Evolutionary conservation across 2,329 filamentous ascomycete genomes (phyloP).

Genomic region (Aureobasidium musti): DNA sequence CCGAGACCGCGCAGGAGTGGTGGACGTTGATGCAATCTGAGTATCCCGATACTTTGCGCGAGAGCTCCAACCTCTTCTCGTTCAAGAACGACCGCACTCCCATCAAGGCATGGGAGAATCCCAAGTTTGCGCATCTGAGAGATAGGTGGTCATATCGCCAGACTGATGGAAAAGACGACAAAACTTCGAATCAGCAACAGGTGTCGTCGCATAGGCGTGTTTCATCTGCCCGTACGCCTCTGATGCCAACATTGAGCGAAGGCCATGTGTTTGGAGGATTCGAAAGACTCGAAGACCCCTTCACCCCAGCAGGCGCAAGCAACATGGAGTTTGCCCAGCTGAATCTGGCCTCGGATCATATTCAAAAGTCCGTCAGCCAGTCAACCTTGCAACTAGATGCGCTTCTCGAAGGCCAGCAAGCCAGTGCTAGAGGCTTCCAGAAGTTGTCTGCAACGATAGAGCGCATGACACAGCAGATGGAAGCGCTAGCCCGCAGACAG

Average conservation of each 20-base stretch:
- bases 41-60: slow-evolving; percentile 38
- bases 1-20: slow-evolving; percentile 40
- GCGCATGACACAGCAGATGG: slow-evolving; percentile 25
- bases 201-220: background rate
- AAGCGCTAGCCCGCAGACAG: slow-evolving; percentile 12
- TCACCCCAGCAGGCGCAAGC: slow-evolving; percentile 18
- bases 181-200: slow-evolving; percentile 23
- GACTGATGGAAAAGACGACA: slow-evolving; percentile 36
- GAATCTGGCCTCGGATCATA: slow-evolving; percentile 29
- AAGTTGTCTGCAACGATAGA: slow-evolving; percentile 31
- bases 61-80: slow-evolving; percentile 40
- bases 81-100: slow-evolving; percentile 38
- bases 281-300: slow-evolving; percentile 30
- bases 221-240: slow-evolving; percentile 17
- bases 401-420: slow-evolving; percentile 32
- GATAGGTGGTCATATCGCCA: slow-evolving; percentile 41
- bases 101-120: slow-evolving; percentile 37
- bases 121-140: slow-evolving; percentile 37
- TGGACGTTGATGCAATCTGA: slow-evolving; percentile 39
- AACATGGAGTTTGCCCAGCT: slow-evolving; percentile 28
- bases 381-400: slow-evolving; percentile 28
- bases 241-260: slow-evolving; percentile 29
- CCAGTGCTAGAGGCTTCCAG: slow-evolving; percentile 30
- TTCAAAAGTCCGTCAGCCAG: slow-evolving; percentile 25
- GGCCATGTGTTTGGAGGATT: slow-evolving; percentile 13